phyloP scores from a whole-genome alignment of 1,139 yeast species.

The Pneumocystis canis region DNA sequence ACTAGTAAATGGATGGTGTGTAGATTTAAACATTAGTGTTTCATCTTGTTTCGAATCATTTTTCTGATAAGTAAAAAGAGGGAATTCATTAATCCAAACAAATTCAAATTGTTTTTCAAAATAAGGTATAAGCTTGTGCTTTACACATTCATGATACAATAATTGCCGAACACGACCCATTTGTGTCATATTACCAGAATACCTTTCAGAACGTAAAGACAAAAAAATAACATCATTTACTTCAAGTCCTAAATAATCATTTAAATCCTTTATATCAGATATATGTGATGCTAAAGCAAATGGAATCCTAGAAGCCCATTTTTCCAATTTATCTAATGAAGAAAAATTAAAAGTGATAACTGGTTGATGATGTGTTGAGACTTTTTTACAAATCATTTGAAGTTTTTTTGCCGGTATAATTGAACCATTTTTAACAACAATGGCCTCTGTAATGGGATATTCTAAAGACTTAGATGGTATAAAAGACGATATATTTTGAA shows the following conservation, averaged over 20 bases:
- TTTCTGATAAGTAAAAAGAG: conserved; percentile 58
- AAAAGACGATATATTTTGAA: conserved; percentile 35
- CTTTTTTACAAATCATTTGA: conserved; percentile 18
- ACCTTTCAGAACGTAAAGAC: conserved; percentile 46
- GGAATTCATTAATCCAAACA: conserved; percentile 80
- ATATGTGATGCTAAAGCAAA: not conserved
- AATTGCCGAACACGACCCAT: conserved; percentile 73
- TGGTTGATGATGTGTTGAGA: conserved; percentile 22
- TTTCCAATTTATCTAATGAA: not conserved
- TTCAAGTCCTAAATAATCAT: conserved; percentile 21
- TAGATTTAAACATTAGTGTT: conserved; percentile 16
- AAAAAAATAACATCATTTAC: conserved; percentile 67
- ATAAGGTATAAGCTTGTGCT: conserved; percentile 25
- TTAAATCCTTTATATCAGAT: not conserved
- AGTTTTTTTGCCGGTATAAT: conserved; percentile 41
- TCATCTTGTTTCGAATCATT: conserved; percentile 25
- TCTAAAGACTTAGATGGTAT: conserved; percentile 26
- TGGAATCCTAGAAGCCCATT: not conserved
- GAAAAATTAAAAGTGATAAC: not conserved
- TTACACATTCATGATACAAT: conserved; percentile 35
- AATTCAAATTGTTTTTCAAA: conserved; percentile 6
- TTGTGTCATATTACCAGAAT: conserved; percentile 92
- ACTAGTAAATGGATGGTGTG: conserved; percentile 48
- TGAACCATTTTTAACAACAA: conserved; percentile 36
- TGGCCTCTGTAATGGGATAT: conserved; percentile 58